Percentiles rank a stretch among this genome's conserved stretches.
phyloP scores from a whole-genome alignment of 2,329 filamentous ascomycete species.

The Escovopsis sp. region DNA sequence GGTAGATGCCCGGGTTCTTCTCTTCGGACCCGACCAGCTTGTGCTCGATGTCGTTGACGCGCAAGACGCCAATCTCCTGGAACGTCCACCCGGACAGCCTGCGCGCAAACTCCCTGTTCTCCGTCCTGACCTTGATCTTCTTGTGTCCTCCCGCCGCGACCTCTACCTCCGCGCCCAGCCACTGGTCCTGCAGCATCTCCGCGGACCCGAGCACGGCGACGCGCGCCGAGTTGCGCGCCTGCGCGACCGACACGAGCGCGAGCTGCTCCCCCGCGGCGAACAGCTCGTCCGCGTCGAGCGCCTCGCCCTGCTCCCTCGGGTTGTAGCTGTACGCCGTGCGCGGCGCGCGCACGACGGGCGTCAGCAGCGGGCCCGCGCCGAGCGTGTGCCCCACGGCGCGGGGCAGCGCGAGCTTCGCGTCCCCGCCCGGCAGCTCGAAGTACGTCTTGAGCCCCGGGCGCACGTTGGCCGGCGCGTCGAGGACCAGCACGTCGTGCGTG shows the following conservation, averaged over 20 bases:
- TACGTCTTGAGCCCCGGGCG: slow-evolving; percentile 60
- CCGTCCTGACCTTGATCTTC: slow-evolving; percentile 43
- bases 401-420: slow-evolving; percentile 61
- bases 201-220: slow-evolving; percentile 73
- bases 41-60: slow-evolving; percentile 73
- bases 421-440: slow-evolving; percentile 39
- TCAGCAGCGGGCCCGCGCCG: slow-evolving; percentile 61
- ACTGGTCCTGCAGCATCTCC: slow-evolving; percentile 76
- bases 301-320: slow-evolving; percentile 65
- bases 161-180: slow-evolving; percentile 72
- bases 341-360: slow-evolving; percentile 70
- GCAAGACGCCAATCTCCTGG: slow-evolving; percentile 80
- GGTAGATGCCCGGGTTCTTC: slow-evolving; percentile 77
- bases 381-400: slow-evolving; percentile 68
- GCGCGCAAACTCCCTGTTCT: slow-evolving; percentile 75
- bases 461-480: slow-evolving; percentile 51
- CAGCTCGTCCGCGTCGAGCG: slow-evolving; percentile 55
- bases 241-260: slow-evolving; percentile 68
- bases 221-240: slow-evolving; percentile 86
- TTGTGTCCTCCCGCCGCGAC: slow-evolving; percentile 58
- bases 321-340: slow-evolving; percentile 87
- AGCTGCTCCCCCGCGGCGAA: slow-evolving; percentile 78
- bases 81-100: slow-evolving; percentile 90
- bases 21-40: slow-evolving; percentile 41
- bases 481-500: slow-evolving; percentile 74